Conservation (phyloP, 78 protist species). For the Dictyostelium brefeldianum region DNA sequence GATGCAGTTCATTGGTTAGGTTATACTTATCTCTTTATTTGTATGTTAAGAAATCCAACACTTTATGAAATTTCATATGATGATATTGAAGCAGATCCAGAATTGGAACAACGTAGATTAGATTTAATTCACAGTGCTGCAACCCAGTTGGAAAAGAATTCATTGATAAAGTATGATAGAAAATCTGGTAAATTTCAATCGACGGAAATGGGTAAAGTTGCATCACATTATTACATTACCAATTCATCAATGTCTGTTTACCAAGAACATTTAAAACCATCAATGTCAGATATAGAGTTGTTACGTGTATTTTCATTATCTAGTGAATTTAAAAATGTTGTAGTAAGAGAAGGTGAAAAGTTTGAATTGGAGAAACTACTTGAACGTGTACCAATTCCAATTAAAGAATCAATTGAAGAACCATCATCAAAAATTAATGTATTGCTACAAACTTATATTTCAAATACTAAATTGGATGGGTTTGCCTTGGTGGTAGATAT, state of each 20-base stretch:
- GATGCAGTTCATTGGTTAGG: slow-evolving; percentile 98
- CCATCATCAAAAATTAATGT: slow-evolving; percentile 94
- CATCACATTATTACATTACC: slow-evolving; percentile 97
- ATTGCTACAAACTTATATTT: slow-evolving; percentile 98
- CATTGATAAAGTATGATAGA: slow-evolving; percentile 94
- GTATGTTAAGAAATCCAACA: slow-evolving; percentile 97
- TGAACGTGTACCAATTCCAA: slow-evolving; percentile 95
- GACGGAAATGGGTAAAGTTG: slow-evolving; percentile 98
- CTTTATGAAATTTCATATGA: slow-evolving; percentile 93
- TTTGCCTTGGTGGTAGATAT: slow-evolving; percentile 98
- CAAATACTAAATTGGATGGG: slow-evolving; percentile 96
- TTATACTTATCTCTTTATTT: slow-evolving; percentile 97
- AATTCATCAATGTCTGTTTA: slow-evolving; percentile 88
- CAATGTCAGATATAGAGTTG: slow-evolving; percentile 95
- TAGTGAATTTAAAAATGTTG: slow-evolving; percentile 95
- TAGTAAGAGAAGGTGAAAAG: slow-evolving; percentile 98
- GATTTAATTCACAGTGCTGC: slow-evolving; percentile 98
- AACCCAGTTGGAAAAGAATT: slow-evolving; percentile 88
- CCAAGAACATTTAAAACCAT: slow-evolving; percentile 93
- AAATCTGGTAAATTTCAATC: slow-evolving; percentile 89
- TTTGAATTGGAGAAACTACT: slow-evolving; percentile 94
- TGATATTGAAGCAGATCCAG: slow-evolving; percentile 72
- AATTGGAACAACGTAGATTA: slow-evolving; percentile 86
- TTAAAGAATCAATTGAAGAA: slow-evolving; percentile 81
- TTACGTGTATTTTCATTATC: slow-evolving; percentile 92